Evolutionary conservation across 139 green algal species (phyloP), one percentile per base, ranked within the genome.

Genomic region (Chlamydomonas sp.): DNA sequence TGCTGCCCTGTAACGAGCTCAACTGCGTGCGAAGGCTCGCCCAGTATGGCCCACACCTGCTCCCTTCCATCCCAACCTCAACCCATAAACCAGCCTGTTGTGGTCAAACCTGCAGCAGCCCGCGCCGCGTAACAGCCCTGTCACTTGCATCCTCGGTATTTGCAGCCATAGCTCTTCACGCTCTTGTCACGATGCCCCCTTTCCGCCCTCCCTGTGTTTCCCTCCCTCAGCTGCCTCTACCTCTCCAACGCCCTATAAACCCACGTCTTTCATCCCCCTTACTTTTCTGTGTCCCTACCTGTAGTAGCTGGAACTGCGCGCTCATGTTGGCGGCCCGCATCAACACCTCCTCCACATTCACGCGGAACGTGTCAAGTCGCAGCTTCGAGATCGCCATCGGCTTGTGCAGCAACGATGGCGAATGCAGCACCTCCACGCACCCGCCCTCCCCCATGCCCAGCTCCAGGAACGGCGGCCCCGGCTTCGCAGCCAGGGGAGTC

Each of bases 341-440:
- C 10, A 88, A 74, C 63, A 88, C 74, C 83, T 88, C 83, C 83
- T 88, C 83, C 61, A 88, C 73, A 5, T 88, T 88, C 15, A 88
- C 73, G 17, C 82, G 82, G 82, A 73, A 86, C 61, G 82, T 86
- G 82, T 86, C 82, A 71, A 86, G 82, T 60, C 61, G 71, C 61
- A 86, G 69, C 72, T 86, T 86, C 58, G 71, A 80, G 8, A 80
- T n/a, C 20, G 82, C 62, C 60, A 79, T n/a, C 5, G 82, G 82
- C 72, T 72, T 79, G 60, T 79, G 71, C 6, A 86, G 62, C 62
- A 76, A 66, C 20, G 61, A 66, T 5, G 79, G 78, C 7, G 69
- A 49, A 17, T 84, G 59, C 64, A 80, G 66, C 77, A 89, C 64
- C 85, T 89, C 77, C 80, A 87, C 63, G 14, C 63, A 69, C 18